Base-by-base conservation (phyloP, 129 eudicot species). In the Flaveria sonorensis region DNA sequence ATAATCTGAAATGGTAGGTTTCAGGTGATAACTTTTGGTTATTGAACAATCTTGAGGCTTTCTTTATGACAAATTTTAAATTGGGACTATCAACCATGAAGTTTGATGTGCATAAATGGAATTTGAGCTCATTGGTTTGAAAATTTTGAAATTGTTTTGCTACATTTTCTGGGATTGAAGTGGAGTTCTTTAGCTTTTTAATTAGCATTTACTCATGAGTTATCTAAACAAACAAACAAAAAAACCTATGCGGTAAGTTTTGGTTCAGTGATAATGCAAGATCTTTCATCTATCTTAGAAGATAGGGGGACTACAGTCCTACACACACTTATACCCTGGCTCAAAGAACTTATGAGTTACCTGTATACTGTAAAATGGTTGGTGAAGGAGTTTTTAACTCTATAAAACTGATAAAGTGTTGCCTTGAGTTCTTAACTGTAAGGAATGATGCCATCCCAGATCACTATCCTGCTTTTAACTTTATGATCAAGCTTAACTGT, bases 91-190 rank as follows among this genome's bases (percentile, higher is more conserved):
- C 7, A 28, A 42, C 42, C 68, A 70, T 60, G 16, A 28, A 43
- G 23, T 24, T 23, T 56, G 74, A 43, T 56, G 7, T 69, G 28
- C 53, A 30, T 9, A 75, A 15, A 42, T 60, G 78, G 18, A 74
- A 26, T 42, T 40, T 4, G 32, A 73, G 32, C 19, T 18, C 28
- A 56, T 4, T 67, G 6, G 51, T 56, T 43, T 24, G 39, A 67
- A 53, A 40, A 23, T 15, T 43, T 53, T 3, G 69, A 43, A 69
- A 10, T 78, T 24, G 53, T 68, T 69, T 68, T 68, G 70, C 69
- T 67, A n/a, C 21, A 23, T 9, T 47, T 47, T 10, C 16, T 46
- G 19, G 28, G 16, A 75, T 47, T 28, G 6, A 64, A 62, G 51
- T 75, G 36, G n/a, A 24, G 47, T 26, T 60, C 46, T 53, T 36